These are phyloP conservation scores for Lentinula sp. DNA, from an alignment of 768 basidiomycete species.

Conservation along the genomic window DNA sequence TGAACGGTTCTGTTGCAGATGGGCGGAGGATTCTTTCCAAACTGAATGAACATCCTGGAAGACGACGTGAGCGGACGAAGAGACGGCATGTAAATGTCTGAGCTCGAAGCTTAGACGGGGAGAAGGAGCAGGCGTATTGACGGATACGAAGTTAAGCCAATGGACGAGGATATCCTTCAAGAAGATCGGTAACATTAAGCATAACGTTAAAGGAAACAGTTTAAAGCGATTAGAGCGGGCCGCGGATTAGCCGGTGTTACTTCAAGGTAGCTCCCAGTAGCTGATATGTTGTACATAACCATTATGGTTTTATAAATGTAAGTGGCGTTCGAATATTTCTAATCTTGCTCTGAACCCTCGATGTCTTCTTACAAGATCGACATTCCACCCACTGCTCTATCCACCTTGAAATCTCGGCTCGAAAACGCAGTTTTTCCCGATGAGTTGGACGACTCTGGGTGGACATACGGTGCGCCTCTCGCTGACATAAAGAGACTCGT, in stretches of 20 bases:
- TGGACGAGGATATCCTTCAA: slow-evolving; percentile 42
- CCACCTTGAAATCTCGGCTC: neutral
- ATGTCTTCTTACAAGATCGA: neutral
- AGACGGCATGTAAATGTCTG: slow-evolving; percentile 57
- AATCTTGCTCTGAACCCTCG: neutral
- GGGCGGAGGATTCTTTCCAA: neutral
- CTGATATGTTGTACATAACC: no score
- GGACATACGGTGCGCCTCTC: slow-evolving; percentile 3
- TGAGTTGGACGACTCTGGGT: slow-evolving; percentile 1
- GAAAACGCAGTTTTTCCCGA: neutral
- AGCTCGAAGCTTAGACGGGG: slow-evolving; percentile 42
- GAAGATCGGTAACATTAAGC: slow-evolving; percentile 41
- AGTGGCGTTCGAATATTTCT: no score
- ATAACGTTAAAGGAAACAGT: slow-evolving; percentile 6
- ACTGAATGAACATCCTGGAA: slow-evolving; percentile 43
- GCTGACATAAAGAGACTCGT: slow-evolving; percentile 4
- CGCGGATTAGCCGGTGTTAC: no score
- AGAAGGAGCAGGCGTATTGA: slow-evolving; percentile 7
- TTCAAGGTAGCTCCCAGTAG: no score
- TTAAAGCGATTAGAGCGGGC: no score
- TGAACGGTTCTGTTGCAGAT: slow-evolving; percentile 11
- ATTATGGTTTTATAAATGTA: no score
- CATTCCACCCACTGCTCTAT: neutral
- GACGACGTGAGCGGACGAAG: slow-evolving; percentile 35
- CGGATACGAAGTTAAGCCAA: slow-evolving; percentile 26